Conservation (phyloP, 2,329 filamentous ascomycete genomes). For the Reticulascus tulasneorum region DNA sequence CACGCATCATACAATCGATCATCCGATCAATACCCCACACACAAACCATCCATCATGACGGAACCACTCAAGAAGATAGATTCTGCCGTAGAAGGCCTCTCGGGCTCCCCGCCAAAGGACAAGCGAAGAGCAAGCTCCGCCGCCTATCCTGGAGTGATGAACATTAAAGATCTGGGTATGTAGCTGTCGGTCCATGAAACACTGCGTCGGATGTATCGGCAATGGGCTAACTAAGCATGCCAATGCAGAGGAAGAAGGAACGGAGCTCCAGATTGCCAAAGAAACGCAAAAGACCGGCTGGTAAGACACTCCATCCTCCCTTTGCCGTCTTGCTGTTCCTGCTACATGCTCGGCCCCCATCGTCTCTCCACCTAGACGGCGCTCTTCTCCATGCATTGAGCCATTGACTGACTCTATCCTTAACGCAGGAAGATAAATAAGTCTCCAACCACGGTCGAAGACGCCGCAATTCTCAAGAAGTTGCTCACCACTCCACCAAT, state of each 20-base stretch:
- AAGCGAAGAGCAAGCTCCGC: slow-evolving; percentile 70
- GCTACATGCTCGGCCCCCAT: too few relatives aligned
- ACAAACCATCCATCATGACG: slow-evolving; percentile 28
- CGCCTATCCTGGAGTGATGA: slow-evolving; percentile 67
- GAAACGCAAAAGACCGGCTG: slow-evolving; percentile 88
- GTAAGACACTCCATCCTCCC: slow-evolving; percentile 62
- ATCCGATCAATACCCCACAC: slow-evolving; percentile 4
- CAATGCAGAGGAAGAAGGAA: slow-evolving; percentile 64
- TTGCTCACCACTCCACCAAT: slow-evolving; percentile 75
- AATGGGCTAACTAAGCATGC: background rate
- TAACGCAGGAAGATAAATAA: slow-evolving; percentile 92
- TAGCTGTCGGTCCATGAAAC: slow-evolving; percentile 12
- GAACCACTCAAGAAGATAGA: slow-evolving; percentile 80
- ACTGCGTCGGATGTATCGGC: slow-evolving; percentile 3
- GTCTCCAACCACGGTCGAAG: slow-evolving; percentile 72
- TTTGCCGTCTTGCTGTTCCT: too few relatives aligned
- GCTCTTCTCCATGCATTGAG: background rate
- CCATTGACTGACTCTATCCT: background rate
- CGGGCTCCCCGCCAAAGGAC: slow-evolving; percentile 64
- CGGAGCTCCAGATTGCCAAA: slow-evolving; percentile 67
- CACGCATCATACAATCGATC: slow-evolving; percentile 2
- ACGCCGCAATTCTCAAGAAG: slow-evolving; percentile 79
- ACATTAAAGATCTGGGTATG: slow-evolving; percentile 83
- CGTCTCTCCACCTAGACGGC: too few relatives aligned
- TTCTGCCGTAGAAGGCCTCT: slow-evolving; percentile 79